Percentiles rank a stretch among this genome's conserved stretches.
Conservation (phyloP, 108 stramenopile genomes). For the Fistulifera pelliculosa region DNA sequence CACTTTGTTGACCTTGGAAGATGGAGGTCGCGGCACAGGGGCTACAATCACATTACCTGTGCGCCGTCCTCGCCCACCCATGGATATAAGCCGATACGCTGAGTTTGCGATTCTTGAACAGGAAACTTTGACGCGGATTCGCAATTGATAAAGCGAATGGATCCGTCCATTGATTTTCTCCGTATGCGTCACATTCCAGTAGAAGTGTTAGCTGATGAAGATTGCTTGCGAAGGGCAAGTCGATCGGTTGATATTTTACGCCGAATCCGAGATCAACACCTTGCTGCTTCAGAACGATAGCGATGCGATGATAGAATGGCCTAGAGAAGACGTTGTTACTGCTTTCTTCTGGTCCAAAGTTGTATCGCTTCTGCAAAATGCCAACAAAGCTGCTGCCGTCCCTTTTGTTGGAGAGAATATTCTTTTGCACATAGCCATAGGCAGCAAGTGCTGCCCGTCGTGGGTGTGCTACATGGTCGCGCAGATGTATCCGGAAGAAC, state of each 20-base stretch:
- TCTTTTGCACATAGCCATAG: slow-evolving; percentile 42
- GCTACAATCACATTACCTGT: background rate
- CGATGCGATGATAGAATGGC: slow-evolving; percentile 7
- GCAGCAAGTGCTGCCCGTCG: slow-evolving; percentile 40
- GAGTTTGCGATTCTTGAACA: slow-evolving; percentile 47
- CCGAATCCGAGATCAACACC: slow-evolving; percentile 29
- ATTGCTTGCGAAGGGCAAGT: slow-evolving; percentile 25
- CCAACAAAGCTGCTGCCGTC: slow-evolving; percentile 1
- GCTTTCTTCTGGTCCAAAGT: slow-evolving; percentile 48
- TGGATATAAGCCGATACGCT: slow-evolving; percentile 12
- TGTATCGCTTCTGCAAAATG: slow-evolving; percentile 34
- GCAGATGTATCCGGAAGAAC: slow-evolving; percentile 41
- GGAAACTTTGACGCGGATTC: slow-evolving; percentile 38
- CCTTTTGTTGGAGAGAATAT: slow-evolving; percentile 16
- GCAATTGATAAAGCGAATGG: slow-evolving; percentile 33
- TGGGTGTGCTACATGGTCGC: slow-evolving; percentile 40
- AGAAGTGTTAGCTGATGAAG: slow-evolving; percentile 39
- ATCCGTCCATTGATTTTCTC: slow-evolving; percentile 68
- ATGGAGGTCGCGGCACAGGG: slow-evolving; percentile 19
- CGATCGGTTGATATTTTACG: slow-evolving; percentile 29
- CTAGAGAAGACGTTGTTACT: slow-evolving; percentile 24
- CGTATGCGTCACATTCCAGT: slow-evolving; percentile 67
- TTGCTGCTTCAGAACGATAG: no score
- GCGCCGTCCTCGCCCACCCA: background rate
- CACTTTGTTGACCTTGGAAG: slow-evolving; percentile 39